A percentile compares a stretch with the other conserved stretches of the same genome.
Evolutionary conservation across 257 asterid species (phyloP).

Genomic region (Coffea canephora): DNA sequence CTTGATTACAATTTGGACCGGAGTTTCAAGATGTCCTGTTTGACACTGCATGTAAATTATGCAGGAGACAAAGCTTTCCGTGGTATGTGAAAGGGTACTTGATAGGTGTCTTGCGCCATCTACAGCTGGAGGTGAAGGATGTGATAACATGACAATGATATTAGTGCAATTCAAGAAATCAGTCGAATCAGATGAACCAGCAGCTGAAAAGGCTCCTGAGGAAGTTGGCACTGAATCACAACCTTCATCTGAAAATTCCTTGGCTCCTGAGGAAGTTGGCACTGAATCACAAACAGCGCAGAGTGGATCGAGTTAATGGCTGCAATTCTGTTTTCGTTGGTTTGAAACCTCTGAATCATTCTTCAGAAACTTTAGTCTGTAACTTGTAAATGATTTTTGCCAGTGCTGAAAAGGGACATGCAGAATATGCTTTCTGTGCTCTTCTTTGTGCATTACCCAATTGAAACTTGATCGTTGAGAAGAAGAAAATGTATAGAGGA

Average conservation of each 20-base stretch:
- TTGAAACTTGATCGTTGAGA: not conserved
- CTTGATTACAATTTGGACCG: not conserved
- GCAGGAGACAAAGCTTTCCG: slow-evolving; percentile 76
- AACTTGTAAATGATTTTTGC: slow-evolving; percentile 20
- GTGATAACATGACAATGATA: slow-evolving; percentile 96
- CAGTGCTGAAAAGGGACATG: not conserved
- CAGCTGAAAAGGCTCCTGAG: slow-evolving; percentile 25
- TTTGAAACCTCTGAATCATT: slow-evolving; percentile 6
- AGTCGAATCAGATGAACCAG: slow-evolving; percentile 23
- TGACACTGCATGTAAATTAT: slow-evolving; percentile 13
- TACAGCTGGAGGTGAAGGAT: slow-evolving; percentile 90
- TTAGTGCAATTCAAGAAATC: slow-evolving; percentile 71
- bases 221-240: slow-evolving; percentile 24
- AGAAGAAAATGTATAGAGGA: slow-evolving; percentile 15
- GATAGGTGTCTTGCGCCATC: slow-evolving; percentile 84
- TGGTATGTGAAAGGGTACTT: slow-evolving; percentile 70
- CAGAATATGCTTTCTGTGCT: slow-evolving; percentile 1
- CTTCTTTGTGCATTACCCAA: not conserved
- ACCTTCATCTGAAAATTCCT: slow-evolving; percentile 25
- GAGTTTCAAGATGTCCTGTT: not conserved
- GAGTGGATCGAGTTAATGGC: slow-evolving; percentile 18
- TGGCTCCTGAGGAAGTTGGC: slow-evolving; percentile 25
- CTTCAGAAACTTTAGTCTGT: slow-evolving; percentile 1
- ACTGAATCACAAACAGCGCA: slow-evolving; percentile 18
- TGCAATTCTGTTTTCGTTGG: not conserved